phyloP scores from a whole-genome alignment of 2,329 filamentous ascomycete species.

The Botrytis fragariae region DNA sequence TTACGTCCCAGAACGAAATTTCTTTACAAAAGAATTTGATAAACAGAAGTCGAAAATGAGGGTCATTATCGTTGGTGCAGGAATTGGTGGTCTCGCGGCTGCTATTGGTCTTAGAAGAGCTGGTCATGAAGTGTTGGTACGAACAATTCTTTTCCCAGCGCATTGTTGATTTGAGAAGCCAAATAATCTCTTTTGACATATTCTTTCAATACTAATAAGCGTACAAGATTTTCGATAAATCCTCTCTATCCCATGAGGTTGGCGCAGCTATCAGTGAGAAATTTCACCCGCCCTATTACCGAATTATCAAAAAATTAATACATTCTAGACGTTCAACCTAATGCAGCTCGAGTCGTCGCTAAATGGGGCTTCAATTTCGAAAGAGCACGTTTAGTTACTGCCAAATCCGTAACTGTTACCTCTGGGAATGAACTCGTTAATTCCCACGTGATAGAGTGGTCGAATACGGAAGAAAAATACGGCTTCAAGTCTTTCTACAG shows the following conservation, averaged over 20 bases:
- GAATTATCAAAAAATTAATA: not conserved
- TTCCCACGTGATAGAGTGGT: constrained; percentile 24
- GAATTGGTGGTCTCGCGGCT: constrained; percentile 53
- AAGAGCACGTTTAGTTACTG: constrained; percentile 40
- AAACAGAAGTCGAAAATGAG: constrained; percentile 14
- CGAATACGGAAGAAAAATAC: constrained; percentile 23
- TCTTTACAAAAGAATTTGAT: too few species aligned
- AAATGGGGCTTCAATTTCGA: constrained; percentile 45
- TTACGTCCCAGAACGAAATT: too few species aligned
- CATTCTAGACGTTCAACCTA: constrained; percentile 51
- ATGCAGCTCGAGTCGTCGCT: constrained; percentile 55
- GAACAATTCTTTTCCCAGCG: not conserved
- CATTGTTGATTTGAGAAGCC: not conserved
- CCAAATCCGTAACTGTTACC: constrained; percentile 40
- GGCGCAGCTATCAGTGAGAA: constrained; percentile 53
- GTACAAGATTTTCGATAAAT: constrained; percentile 52
- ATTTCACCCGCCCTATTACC: not conserved
- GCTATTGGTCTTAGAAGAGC: constrained; percentile 45
- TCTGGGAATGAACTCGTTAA: constrained; percentile 22
- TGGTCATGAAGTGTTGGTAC: constrained; percentile 30
- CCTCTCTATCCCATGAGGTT: constrained; percentile 52
- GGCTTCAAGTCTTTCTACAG: constrained; percentile 50
- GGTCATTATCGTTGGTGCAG: constrained; percentile 36
- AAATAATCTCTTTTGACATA: too few species aligned
- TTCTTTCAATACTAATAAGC: constrained; percentile 20